phyloP scores from a whole-genome alignment of 2,329 filamentous ascomycete genomes.

The Triangularia setosa region DNA sequence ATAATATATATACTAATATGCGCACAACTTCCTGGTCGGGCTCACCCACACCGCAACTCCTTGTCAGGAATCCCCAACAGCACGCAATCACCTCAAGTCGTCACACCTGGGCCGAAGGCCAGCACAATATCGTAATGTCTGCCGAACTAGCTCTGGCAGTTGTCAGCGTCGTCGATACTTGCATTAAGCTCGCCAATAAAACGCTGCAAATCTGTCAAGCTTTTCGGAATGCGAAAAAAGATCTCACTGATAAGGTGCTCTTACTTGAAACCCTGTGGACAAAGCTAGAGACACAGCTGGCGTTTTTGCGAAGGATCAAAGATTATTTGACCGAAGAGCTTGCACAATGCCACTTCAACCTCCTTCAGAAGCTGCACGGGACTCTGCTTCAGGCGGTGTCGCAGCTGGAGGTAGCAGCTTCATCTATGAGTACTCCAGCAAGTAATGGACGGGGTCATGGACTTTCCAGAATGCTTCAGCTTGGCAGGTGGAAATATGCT shows the following conservation, averaged over 20 bases:
- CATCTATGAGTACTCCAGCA: not conserved
- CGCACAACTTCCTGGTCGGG: too few species aligned
- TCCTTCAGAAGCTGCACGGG: not conserved
- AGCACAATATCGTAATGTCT: not conserved
- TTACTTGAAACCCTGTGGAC: constrained; percentile 1
- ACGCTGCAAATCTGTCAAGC: not conserved
- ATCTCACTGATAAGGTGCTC: not conserved
- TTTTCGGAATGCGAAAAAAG: not conserved
- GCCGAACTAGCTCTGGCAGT: constrained; percentile 1
- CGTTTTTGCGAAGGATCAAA: not conserved
- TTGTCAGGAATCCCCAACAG: too few species aligned
- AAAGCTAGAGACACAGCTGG: constrained; percentile 1
- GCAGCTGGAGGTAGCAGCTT: constrained; percentile 1
- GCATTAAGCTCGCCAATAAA: not conserved
- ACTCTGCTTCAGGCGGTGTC: not conserved
- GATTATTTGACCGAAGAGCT: constrained; percentile 3
- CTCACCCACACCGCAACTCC: too few species aligned
- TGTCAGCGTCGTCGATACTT: not conserved
- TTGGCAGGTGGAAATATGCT: constrained; percentile 3
- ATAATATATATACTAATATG: too few species aligned
- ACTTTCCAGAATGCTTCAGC: not conserved
- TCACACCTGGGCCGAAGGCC: not conserved
- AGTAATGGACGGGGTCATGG: not conserved
- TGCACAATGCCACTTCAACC: constrained; percentile 5
- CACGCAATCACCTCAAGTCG: too few species aligned